Conservation (phyloP, 768 basidiomycete species). For the Hygrocybe coccinea region DNA sequence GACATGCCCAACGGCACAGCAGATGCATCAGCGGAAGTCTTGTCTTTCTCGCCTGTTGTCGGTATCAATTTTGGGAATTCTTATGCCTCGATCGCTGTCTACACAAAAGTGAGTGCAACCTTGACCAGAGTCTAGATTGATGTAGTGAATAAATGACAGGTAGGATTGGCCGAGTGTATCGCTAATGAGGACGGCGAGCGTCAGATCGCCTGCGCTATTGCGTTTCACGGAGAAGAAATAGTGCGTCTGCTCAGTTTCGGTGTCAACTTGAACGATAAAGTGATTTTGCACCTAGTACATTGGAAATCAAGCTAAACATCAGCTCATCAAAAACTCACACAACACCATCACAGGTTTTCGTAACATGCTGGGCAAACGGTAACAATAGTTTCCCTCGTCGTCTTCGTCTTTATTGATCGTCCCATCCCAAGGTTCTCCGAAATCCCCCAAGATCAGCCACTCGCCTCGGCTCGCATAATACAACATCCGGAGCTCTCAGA, state of each 20-base stretch:
- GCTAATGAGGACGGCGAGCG: slow-evolving; percentile 98
- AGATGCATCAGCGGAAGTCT: slow-evolving; percentile 33
- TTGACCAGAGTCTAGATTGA: slow-evolving; percentile 1
- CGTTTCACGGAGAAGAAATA: slow-evolving; percentile 87
- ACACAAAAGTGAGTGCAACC: slow-evolving; percentile 68
- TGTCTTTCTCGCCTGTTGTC: slow-evolving; percentile 58
- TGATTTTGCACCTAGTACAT: slow-evolving; percentile 64
- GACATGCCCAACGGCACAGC: slow-evolving; percentile 49
- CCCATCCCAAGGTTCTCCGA: slow-evolving; percentile 62
- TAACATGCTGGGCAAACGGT: slow-evolving; percentile 91
- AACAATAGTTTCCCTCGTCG: slow-evolving; percentile 18
- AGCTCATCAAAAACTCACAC: slow-evolving; percentile 89
- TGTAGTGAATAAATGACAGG: slow-evolving; percentile 40
- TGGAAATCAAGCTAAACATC: slow-evolving; percentile 89
- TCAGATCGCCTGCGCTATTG: slow-evolving; percentile 91
- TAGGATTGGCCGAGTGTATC: slow-evolving; percentile 89
- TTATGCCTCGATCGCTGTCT: slow-evolving; percentile 91
- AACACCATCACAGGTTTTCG: slow-evolving; percentile 96
- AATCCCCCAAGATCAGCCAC: slow-evolving; percentile 49
- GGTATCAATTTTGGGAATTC: slow-evolving; percentile 97
- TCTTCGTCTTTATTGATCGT: not conserved
- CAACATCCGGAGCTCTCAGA: slow-evolving; percentile 69
- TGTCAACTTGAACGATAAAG: slow-evolving; percentile 1
- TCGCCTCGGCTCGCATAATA: slow-evolving; percentile 66
- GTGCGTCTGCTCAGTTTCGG: slow-evolving; percentile 44